Conservation (phyloP, 306 rosid genomes). For the Trifolium dubium region DNA sequence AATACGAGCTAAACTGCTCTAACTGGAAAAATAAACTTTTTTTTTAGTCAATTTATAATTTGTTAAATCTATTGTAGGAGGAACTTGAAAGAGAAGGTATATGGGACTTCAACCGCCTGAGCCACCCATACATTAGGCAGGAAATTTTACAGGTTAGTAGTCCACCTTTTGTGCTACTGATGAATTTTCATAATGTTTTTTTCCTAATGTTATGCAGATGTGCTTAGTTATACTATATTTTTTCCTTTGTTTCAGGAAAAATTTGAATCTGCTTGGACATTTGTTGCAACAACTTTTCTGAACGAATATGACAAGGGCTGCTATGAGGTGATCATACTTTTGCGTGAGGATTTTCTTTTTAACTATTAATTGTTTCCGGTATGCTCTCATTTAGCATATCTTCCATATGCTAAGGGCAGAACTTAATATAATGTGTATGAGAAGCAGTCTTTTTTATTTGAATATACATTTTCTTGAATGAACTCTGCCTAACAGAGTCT, state of each 20-base stretch:
- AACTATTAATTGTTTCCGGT: slow-evolving; percentile 20
- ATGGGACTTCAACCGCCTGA: slow-evolving; percentile 96
- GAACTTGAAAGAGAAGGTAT: slow-evolving; percentile 93
- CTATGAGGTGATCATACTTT: slow-evolving; percentile 67
- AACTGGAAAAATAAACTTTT: slow-evolving; percentile 8
- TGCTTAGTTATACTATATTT: slow-evolving; percentile 1
- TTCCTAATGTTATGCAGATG: slow-evolving; percentile 17
- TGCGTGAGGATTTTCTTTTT: slow-evolving; percentile 13
- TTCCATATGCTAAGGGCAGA: slow-evolving; percentile 22
- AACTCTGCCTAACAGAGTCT: not conserved
- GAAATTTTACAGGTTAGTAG: slow-evolving; percentile 70
- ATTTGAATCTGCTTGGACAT: slow-evolving; percentile 82
- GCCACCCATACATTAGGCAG: slow-evolving; percentile 76
- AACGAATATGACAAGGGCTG: slow-evolving; percentile 64
- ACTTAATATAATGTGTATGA: slow-evolving; percentile 60
- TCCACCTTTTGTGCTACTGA: slow-evolving; percentile 26
- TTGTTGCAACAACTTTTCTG: slow-evolving; percentile 75
- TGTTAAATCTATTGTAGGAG: slow-evolving; percentile 60
- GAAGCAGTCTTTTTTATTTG: slow-evolving; percentile 15
- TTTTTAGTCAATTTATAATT: slow-evolving; percentile 24
- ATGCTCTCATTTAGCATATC: not conserved
- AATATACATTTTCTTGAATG: not conserved
- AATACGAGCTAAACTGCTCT: slow-evolving; percentile 23
- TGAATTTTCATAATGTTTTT: slow-evolving; percentile 33
- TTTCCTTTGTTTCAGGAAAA: slow-evolving; percentile 65